These are phyloP conservation scores for Ophiognomonia clavigignenti-juglandacearum DNA, from an alignment of 2,329 filamentous ascomycete species.

Conservation along the genomic window DNA sequence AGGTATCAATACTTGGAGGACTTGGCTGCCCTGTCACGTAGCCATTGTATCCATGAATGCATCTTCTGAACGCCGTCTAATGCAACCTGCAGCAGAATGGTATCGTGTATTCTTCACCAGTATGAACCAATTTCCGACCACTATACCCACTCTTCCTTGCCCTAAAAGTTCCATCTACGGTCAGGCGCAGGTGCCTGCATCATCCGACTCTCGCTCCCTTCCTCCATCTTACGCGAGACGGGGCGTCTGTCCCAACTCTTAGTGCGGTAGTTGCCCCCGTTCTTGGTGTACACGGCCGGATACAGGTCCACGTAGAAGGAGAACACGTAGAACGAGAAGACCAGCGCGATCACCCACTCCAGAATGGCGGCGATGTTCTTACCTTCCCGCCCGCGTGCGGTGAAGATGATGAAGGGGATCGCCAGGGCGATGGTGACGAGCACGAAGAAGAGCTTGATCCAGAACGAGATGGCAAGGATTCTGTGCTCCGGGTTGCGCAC, in stretches of 20 bases:
- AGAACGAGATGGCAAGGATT: slow-evolving; percentile 74
- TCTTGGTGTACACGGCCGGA: slow-evolving; percentile 64
- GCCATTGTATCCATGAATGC: too few species aligned
- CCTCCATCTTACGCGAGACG: slow-evolving; percentile 10
- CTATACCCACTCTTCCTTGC: too few species aligned
- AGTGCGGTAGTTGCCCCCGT: slow-evolving; percentile 21
- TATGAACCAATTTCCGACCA: too few species aligned
- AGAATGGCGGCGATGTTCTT: slow-evolving; percentile 69
- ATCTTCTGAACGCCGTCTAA: too few species aligned
- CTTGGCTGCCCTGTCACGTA: too few species aligned
- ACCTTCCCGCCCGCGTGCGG: slow-evolving; percentile 37
- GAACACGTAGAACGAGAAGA: slow-evolving; percentile 84
- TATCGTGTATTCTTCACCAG: too few species aligned
- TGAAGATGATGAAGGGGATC: slow-evolving; percentile 64
- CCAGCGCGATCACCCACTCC: slow-evolving; percentile 73
- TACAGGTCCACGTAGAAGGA: slow-evolving; percentile 85
- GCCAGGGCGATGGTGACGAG: slow-evolving; percentile 70
- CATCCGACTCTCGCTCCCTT: slow-evolving; percentile 10
- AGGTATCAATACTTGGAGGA: too few species aligned
- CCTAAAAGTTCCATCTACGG: too few species aligned
- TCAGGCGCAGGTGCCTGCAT: too few species aligned
- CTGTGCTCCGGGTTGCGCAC: slow-evolving; percentile 70
- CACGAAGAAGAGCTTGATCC: slow-evolving; percentile 82
- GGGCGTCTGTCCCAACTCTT: slow-evolving; percentile 9
- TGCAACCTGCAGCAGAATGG: too few species aligned